Evolutionary conservation across 208 protist genomes (phyloP).

Genomic region (Trypanosoma caninum): DNA sequence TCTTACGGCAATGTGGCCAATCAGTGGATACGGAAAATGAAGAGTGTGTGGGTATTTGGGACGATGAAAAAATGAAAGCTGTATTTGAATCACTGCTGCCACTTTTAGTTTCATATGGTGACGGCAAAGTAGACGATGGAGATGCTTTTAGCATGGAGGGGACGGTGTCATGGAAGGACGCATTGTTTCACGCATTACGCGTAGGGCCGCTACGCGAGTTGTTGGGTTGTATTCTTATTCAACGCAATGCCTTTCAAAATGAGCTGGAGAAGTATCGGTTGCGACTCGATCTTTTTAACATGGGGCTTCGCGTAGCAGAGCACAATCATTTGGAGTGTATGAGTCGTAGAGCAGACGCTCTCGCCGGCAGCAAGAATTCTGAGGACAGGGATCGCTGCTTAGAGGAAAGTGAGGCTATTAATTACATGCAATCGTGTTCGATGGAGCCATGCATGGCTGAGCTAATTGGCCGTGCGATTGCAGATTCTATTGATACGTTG

Average conservation of each 20-base stretch:
- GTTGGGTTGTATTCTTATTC: constrained; percentile 73
- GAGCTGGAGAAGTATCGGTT: constrained; percentile 82
- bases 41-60: background rate
- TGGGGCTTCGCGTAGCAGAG: constrained; percentile 81
- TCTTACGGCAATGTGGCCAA: constrained; percentile 66
- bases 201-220: constrained; percentile 64
- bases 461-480: constrained; percentile 58
- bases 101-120: constrained; percentile 8
- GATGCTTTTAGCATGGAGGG: background rate
- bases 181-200: constrained; percentile 28
- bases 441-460: constrained; percentile 50
- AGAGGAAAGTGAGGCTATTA: constrained; percentile 65
- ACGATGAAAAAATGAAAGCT: constrained; percentile 3
- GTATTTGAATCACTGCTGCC: constrained; percentile 17
- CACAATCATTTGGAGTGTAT: constrained; percentile 83
- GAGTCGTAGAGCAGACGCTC: constrained; percentile 55
- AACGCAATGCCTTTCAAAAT: constrained; percentile 84
- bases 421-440: constrained; percentile 75
- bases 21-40: constrained; percentile 6
- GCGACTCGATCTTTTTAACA: constrained; percentile 75
- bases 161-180: background rate
- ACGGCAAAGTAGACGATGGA: background rate
- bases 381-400: constrained; percentile 32
- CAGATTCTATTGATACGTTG: constrained; percentile 66
- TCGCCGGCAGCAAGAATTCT: constrained; percentile 17